Conservation (phyloP, 2,329 filamentous ascomycete genomes). For the Monosporascus sp. region DNA sequence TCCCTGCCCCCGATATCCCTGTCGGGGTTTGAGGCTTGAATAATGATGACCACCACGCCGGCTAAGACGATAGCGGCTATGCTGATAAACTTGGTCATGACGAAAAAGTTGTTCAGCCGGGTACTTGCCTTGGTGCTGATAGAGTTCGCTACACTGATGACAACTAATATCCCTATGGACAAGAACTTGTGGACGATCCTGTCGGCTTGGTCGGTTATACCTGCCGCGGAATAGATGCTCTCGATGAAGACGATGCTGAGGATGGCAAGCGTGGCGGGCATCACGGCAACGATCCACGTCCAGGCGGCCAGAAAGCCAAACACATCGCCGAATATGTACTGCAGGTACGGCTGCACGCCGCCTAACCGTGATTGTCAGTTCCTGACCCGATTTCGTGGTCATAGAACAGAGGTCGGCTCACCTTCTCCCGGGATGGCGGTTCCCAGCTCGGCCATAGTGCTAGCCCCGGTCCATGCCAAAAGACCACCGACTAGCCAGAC, state of each 20-base stretch:
- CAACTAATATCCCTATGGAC: conserved; percentile 40
- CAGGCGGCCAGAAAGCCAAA: conserved; percentile 60
- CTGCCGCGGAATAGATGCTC: conserved; percentile 50
- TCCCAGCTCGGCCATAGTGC: conserved; percentile 57
- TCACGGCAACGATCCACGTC: conserved; percentile 61
- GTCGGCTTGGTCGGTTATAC: conserved; percentile 38
- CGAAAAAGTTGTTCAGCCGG: conserved; percentile 50
- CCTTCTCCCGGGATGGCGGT: conserved; percentile 58
- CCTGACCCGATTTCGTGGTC: conserved; percentile 52
- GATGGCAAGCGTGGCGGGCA: conserved; percentile 60
- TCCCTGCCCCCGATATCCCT: conserved; percentile 41
- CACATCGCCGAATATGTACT: conserved; percentile 55
- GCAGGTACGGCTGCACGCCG: conserved; percentile 58
- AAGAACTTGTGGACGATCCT: conserved; percentile 45
- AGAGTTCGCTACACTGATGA: conserved; percentile 47
- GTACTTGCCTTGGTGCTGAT: conserved; percentile 53
- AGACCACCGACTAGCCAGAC: conserved; percentile 59
- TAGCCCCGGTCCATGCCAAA: conserved; percentile 59
- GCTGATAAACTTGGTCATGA: conserved; percentile 46
- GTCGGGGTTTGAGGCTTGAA: conserved; percentile 33
- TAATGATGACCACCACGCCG: conserved; percentile 39
- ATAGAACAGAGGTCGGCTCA: conserved; percentile 12
- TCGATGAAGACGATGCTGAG: conserved; percentile 60
- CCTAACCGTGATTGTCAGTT: conserved; percentile 27
- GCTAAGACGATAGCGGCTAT: conserved; percentile 45